Evolutionary conservation across 306 rosid species (phyloP), one percentile per base, ranked within the genome.

Genomic region (Mimosa pudica): DNA sequence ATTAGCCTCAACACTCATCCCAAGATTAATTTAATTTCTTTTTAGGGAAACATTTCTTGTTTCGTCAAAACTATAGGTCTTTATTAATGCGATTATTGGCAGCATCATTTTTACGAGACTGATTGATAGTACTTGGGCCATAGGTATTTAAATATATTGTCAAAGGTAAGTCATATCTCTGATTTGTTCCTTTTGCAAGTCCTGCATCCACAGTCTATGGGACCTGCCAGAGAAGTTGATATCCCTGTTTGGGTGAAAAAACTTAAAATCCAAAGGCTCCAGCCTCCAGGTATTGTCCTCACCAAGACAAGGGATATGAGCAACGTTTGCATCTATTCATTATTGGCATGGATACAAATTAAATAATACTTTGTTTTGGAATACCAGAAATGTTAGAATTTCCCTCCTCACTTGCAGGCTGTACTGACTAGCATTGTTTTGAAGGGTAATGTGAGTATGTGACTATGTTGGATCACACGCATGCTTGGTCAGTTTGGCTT

Each of bases 191-290:
- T 16, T 77, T 82, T 87, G 84, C 87, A 94, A 97, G 98, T 94
- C 71, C 78, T 94, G 85, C 98, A 94, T 89, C 98, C 98, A 32
- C 98, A 90, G 83, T 94, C 98, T 62, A 94, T 94, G 98, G 88
- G 97, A 86, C 98, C 98, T 67, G 97, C 98, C 67, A 92, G 97
- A 87, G 98, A 94, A 84, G 92, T 90, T 80, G 97, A 89, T 87
- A 91, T 94, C 85, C 97, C 98, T 47, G 98, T 94, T 38, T 90
- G 98, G 87, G 98, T 94, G 77, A 94, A 94, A 87, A 94, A 94
- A 92, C 98, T 12, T 94, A 94, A 88, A 94, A 94, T 85, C 95
- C 97, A 71, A 88, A 84, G 73, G 98, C 32, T 72, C 4, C 30
- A 24, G 30, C 30, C 98, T 79, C 97, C 97, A 0, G 97, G 98